Base-by-base conservation (phyloP, 2,329 filamentous ascomycete species). In the Neofusicoccum kwambonambiense region DNA sequence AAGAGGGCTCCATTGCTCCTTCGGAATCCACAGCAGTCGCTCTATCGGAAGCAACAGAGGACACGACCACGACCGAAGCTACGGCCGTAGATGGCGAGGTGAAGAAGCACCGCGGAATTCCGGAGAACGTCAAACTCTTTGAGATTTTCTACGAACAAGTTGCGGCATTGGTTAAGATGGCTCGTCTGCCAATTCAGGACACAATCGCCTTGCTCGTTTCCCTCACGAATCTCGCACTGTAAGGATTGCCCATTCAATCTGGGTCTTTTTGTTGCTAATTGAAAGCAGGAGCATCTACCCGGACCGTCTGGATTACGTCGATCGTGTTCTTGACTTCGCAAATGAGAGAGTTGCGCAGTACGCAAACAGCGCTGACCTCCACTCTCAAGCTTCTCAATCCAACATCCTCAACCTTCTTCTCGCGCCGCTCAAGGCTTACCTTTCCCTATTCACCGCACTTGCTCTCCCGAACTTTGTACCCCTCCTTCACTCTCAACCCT, bases 61-160 rank as follows among this genome's bases (percentile, higher is more conserved):
- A 76, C 2, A 68, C 73, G 67, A 72, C 75, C 45, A 78, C 77
- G 64, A 73, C 74, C 47, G 56, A 52, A 15, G 73, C 75, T 45
- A 69, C 72, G 56, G 74, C 77, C 49, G 75, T 73, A 5, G 81
- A 81, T 47, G 80, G 78, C 31, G 76, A 79, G 4, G 72, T 71
- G 52, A 79, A 75, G 74, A 84, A 80, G 72, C 76, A 74, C 27
- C 79, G 81, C 57, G 83, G 86, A 19, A 91, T 92, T 69, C 89
- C 90, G 0, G 85, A 89, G 61, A 89, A 92, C 71, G 88, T 97
- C 65, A 94, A 92, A 78, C 86, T 99, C 27, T 98, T 98, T 77
- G 93, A 98, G 78, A 92, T 98, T 66, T 99, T 98, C 83, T 96
- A 98, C 74, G 90, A 93, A 60, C 95, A 98, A 77, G 95, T 98